Evolutionary conservation across 352 stramenopile species (phyloP).

Genomic region (Thalassiosira exigua): DNA sequence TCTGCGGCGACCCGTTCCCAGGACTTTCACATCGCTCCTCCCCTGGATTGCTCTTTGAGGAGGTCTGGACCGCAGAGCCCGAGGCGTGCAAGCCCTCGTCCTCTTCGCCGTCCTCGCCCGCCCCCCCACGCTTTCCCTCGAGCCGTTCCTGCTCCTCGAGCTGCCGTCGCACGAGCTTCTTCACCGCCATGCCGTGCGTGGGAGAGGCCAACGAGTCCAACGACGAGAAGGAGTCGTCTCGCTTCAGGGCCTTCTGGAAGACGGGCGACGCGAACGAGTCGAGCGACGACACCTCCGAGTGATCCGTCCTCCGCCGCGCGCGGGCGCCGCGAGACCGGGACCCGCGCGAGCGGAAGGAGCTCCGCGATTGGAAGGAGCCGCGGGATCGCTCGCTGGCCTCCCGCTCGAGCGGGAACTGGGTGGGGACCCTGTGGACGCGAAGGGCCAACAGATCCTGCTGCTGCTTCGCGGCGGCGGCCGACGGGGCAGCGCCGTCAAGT

Average conservation of each 20-base stretch:
- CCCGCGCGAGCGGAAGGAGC: not conserved
- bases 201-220: conserved; percentile 23
- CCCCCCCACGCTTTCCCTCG: not conserved
- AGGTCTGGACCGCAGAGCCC: not conserved
- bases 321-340: not conserved
- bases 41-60: not conserved
- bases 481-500: too few species aligned
- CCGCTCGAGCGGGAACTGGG: too few species aligned
- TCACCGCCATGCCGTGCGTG: conserved; percentile 5
- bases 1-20: not conserved
- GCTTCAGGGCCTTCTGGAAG: not conserved
- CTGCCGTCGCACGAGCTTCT: not conserved
- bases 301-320: not conserved
- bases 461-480: too few species aligned
- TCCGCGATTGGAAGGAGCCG: not conserved
- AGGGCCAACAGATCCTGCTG: too few species aligned
- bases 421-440: too few species aligned
- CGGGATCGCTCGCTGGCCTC: too few species aligned
- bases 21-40: not conserved
- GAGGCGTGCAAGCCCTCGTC: not conserved
- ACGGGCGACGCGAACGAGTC: conserved; percentile 39
- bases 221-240: conserved; percentile 12
- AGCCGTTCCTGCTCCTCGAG: not conserved
- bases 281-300: conserved; percentile 31
- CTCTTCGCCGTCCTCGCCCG: not conserved